Conservation (phyloP, 2,329 filamentous ascomycete genomes). For the Beauveria brongniartii region DNA sequence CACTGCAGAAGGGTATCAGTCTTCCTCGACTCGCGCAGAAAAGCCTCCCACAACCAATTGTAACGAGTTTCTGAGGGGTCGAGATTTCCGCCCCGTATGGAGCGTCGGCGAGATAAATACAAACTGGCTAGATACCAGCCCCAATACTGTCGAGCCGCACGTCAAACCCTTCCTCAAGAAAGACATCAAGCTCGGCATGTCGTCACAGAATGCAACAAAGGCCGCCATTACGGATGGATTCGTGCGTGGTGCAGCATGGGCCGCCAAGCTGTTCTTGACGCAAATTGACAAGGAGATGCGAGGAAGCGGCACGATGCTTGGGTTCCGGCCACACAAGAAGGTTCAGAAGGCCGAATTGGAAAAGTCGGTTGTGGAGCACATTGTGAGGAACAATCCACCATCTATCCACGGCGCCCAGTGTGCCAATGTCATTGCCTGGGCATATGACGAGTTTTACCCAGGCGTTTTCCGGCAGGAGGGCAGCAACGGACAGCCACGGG, state of each 20-base stretch:
- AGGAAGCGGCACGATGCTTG: constrained; percentile 5
- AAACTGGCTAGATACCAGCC: not conserved
- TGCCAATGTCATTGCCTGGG: constrained; percentile 4
- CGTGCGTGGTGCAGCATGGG: constrained; percentile 5
- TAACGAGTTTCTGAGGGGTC: not conserved
- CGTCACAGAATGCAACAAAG: constrained; percentile 1
- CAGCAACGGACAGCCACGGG: not conserved
- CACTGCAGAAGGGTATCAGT: not conserved
- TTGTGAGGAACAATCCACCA: constrained; percentile 5
- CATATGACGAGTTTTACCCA: constrained; percentile 8
- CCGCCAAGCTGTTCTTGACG: not conserved
- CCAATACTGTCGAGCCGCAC: not conserved
- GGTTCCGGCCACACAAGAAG: constrained; percentile 5
- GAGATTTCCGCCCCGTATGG: constrained; percentile 3
- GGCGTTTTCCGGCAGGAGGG: constrained; percentile 6
- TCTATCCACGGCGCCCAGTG: not conserved
- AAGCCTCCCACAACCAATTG: not conserved
- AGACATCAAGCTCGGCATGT: constrained; percentile 4
- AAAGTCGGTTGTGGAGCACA: not conserved
- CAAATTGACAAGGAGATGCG: constrained; percentile 3
- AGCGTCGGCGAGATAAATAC: not conserved
- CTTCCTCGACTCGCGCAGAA: not conserved
- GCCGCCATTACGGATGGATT: constrained; percentile 6
- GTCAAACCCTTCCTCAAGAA: not conserved
- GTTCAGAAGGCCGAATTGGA: not conserved